Base-by-base conservation (phyloP, 768 basidiomycete genomes). In the Pleurotus djamor region DNA sequence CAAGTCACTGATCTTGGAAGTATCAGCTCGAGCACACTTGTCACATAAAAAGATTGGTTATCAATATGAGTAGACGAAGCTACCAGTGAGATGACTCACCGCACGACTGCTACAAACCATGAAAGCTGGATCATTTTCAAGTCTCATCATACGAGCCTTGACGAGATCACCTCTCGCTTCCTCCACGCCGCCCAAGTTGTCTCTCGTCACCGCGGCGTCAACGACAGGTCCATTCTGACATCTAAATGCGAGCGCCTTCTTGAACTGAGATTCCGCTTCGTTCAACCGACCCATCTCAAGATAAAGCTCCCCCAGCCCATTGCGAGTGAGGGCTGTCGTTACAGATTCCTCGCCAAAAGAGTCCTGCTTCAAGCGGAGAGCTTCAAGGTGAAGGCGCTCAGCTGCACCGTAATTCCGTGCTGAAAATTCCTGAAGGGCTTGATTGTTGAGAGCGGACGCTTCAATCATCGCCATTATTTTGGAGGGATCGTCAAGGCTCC, bases 211-310 rank as follows among this genome's bases (percentile, higher is more conserved):
- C 14, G 52, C 52, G 12, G 52, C 37, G 5, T 55, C 52, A 28
- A 72, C 67, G 10, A 64, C 54, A n/a, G 65, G 59, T 4, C 68
- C 68, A 33, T 16, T 41, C 5, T 28, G 34, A 51, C 61, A 64
- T 14, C 64, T 59, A 36, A 66, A 61, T 16, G 59, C 65, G 54
- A 75, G 66, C n/a, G 76, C 75, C 58, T 72, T 68, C 34, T 63
- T 64, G 7, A 78, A 64, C 52, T 75, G 68, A 3, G 65, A 67
- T 63, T 77, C 75, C 0, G 78, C 76, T 5, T 76, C 71, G 51
- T 70, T 71, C n/a, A 75, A 61, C 36, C 66, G 71, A 34, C 63
- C 69, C 66, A 72, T 69, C 45, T 67, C 65, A 17, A 73, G 65
- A 58, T 76, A 74, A 1, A 74, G 59, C 57, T 77, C 74, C 33